Evolutionary conservation across 2,329 filamentous ascomycete genomes (phyloP), one percentile per base, ranked within the genome.

Genomic region (Fusarium scirpi): DNA sequence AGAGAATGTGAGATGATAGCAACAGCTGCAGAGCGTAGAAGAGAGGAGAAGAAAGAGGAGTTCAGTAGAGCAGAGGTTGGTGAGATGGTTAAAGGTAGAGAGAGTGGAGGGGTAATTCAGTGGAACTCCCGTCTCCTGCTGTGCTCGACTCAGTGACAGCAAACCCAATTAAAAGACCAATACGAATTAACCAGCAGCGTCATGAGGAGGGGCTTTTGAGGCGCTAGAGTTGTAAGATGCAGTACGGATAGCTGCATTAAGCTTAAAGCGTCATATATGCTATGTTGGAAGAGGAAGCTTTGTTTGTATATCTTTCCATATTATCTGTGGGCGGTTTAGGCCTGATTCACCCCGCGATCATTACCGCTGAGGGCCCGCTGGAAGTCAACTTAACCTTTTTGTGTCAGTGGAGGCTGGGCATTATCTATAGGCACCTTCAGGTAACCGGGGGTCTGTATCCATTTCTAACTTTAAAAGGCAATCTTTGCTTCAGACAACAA

Each of bases 21-120:
- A 48, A 61, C 48, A 52, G 45, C 22, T 32, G 43, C 24, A 45
- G 44, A 46, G 20, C 16, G 30, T 32, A 32, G 20, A 32, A 46
- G 11, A 55, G 52, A 30, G n/a, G n/a, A 38, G 16, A 41, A 18
- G 20, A 12, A 24, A 30, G 30, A 32, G 22, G 32, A 41, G 18
- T 41, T 22, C 22, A 29, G 40, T 18, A 24, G 24, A 40, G 18
- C 40, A 58, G 52, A 63, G 34, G 44, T 58, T 64, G 38, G 30
- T 27, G 47, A 66, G 55, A 47, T 20, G 27, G 41, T 44, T 65
- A 38, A 44, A 58, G 34, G 18, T 38, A n/a, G 9, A 11, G 24
- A 18, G 34, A n/a, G 30, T 60, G 51, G 67, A 61, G 61, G 65
- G 65, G 69, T 56, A 71, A 58, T 54, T 60, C 46, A 54, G 58